phyloP scores from a whole-genome alignment of 495 filamentous ascomycete species.

The Neurospora sp. region DNA sequence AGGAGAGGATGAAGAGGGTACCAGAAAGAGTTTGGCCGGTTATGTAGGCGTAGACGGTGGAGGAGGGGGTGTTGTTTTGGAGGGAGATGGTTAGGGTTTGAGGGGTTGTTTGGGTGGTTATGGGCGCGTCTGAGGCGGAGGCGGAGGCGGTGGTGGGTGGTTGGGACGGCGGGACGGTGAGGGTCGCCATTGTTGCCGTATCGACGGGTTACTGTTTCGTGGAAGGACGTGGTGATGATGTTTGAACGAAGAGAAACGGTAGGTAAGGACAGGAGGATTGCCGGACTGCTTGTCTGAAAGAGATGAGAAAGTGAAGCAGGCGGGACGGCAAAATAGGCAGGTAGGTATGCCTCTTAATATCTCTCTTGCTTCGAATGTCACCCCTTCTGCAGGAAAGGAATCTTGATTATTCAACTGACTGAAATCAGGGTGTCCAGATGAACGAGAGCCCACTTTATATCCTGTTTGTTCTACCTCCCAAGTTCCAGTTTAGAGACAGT shows the following conservation, averaged over 20 bases:
- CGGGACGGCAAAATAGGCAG: neutral
- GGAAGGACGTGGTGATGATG: neutral
- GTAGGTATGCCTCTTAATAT: neutral
- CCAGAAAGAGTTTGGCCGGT: conserved; percentile 57
- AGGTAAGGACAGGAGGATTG: neutral
- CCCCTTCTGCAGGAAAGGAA: neutral
- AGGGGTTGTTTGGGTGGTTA: neutral
- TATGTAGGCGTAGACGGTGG: conserved; percentile 57
- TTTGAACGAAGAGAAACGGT: neutral
- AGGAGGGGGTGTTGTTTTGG: conserved; percentile 51
- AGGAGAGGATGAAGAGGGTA: conserved; percentile 48
- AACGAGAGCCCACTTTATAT: neutral
- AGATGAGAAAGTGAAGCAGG: neutral
- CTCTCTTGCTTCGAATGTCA: neutral
- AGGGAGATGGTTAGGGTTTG: conserved; percentile 45
- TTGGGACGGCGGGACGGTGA: neutral
- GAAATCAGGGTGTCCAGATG: neutral
- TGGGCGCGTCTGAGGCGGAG: conserved; percentile 1
- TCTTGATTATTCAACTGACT: neutral
- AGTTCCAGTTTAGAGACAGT: neutral
- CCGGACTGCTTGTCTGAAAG: neutral
- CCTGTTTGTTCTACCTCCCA: neutral
- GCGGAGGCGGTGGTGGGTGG: neutral
- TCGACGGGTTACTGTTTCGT: neutral
- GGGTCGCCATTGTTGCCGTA: neutral